phyloP scores from a whole-genome alignment of 768 basidiomycete genomes.

The Boletus edulis region DNA sequence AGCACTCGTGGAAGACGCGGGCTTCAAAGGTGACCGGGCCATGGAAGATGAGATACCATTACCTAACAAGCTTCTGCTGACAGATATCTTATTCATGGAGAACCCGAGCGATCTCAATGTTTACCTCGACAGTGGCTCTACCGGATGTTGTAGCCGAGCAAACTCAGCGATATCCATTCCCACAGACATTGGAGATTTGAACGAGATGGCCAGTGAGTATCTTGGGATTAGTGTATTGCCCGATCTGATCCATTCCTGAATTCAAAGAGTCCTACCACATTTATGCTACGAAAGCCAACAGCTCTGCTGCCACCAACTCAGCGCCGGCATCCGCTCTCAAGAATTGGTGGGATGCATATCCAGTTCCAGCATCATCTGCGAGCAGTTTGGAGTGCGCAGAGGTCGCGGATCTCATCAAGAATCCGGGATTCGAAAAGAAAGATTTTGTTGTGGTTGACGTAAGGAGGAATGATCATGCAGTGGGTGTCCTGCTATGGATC shows the following conservation, averaged over 20 bases:
- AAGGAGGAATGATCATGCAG: conserved; percentile 44
- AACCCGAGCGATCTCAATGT: conserved; percentile 42
- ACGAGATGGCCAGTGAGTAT: conserved; percentile 44
- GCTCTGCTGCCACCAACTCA: neutral
- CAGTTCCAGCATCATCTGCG: conserved; percentile 33
- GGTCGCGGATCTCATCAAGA: conserved; percentile 33
- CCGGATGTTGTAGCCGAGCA: conserved; percentile 7
- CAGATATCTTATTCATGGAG: conserved; percentile 42
- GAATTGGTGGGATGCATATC: conserved; percentile 57
- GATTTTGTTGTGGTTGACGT: conserved; percentile 50
- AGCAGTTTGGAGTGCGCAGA: conserved; percentile 33
- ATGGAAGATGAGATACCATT: neutral
- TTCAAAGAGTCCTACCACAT: conserved; percentile 47
- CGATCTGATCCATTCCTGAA: neutral
- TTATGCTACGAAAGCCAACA: conserved; percentile 38
- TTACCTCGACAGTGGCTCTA: conserved; percentile 23
- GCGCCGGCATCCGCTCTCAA: conserved; percentile 27
- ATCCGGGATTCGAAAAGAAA: conserved; percentile 4
- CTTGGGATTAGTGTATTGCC: neutral
- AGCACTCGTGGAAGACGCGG: conserved; percentile 35
- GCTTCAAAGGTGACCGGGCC: conserved; percentile 38
- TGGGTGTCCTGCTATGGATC: conserved; percentile 21
- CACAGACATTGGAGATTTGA: conserved; percentile 33
- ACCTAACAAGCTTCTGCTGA: neutral
- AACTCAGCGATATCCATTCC: neutral